These are phyloP conservation scores for Fusarium avenaceum DNA, from an alignment of 2,329 filamentous ascomycete genomes.

Conservation along the genomic window DNA sequence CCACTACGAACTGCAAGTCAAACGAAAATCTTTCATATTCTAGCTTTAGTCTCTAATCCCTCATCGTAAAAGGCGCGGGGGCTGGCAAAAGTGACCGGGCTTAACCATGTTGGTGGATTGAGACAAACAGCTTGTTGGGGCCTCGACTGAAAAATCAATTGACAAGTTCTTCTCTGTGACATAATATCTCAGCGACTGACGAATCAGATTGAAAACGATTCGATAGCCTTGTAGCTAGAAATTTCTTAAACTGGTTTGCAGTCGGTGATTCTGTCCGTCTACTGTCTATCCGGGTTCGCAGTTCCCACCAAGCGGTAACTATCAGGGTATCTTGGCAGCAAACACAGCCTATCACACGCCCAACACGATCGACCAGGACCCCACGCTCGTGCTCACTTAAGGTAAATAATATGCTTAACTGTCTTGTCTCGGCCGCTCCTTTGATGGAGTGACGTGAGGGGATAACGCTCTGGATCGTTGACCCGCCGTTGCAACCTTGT, in stretches of 20 bases:
- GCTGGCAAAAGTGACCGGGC: constrained; percentile 4
- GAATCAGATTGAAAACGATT: constrained; percentile 10
- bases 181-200: constrained; percentile 11
- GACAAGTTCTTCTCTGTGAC: constrained; percentile 1
- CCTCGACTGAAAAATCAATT: neutral
- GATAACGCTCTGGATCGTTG: neutral
- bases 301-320: constrained; percentile 37
- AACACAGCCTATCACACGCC: constrained; percentile 1
- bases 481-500: constrained; percentile 6
- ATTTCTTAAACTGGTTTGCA: constrained; percentile 1
- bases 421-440: neutral
- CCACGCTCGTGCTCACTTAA: constrained; percentile 26
- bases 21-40: neutral
- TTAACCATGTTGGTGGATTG: neutral
- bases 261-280: constrained; percentile 11
- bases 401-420: constrained; percentile 49
- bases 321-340: constrained; percentile 45
- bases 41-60: neutral
- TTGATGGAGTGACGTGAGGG: neutral
- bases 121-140: neutral
- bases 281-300: constrained; percentile 47
- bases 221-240: neutral
- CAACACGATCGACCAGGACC: neutral
- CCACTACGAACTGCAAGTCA: neutral
- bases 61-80: constrained; percentile 15